phyloP scores from a whole-genome alignment of 768 basidiomycete genomes.

The Rhodotorula sphaerocarpa region DNA sequence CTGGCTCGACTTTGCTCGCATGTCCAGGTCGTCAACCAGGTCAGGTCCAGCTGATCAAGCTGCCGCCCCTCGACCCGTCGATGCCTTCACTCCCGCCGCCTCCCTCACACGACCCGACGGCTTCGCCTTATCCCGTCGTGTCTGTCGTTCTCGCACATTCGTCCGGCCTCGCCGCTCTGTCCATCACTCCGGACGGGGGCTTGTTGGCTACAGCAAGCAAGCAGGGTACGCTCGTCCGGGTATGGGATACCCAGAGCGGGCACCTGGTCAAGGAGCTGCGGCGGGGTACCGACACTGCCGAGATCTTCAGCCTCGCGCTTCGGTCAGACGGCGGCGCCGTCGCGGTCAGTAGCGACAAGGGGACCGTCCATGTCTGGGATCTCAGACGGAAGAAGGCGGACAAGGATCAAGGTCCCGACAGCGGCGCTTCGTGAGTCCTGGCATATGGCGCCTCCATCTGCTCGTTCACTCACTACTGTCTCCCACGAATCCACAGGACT shows the following conservation, averaged over 20 bases:
- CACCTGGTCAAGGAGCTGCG: conserved; percentile 70
- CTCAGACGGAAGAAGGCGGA: conserved; percentile 45
- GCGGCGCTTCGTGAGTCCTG: conserved; percentile 13
- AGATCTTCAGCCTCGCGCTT: conserved; percentile 83
- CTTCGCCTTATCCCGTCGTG: conserved; percentile 22
- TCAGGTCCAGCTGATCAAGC: conserved; percentile 76
- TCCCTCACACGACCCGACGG: conserved; percentile 25
- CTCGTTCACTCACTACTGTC: conserved; percentile 4
- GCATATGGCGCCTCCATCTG: conserved; percentile 4
- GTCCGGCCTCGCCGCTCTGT: conserved; percentile 66
- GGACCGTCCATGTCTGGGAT: conserved; percentile 82
- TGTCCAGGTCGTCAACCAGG: conserved; percentile 79
- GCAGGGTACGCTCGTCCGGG: conserved; percentile 72
- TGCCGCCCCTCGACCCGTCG: conserved; percentile 64
- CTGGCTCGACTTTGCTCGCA: conserved; percentile 69
- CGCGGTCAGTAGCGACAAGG: conserved; percentile 91
- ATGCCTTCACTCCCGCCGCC: conserved; percentile 24
- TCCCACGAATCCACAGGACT: conserved; percentile 44
- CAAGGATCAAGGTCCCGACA: conserved; percentile 1
- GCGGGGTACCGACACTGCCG: conserved; percentile 78
- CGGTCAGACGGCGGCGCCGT: conserved; percentile 67
- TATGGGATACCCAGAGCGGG: conserved; percentile 71
- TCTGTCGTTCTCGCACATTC: conserved; percentile 76
- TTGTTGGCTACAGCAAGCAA: conserved; percentile 75
- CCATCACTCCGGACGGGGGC: conserved; percentile 67